Base-by-base conservation (phyloP, 179 eudicot species). In the Vitellaria paradoxa region DNA sequence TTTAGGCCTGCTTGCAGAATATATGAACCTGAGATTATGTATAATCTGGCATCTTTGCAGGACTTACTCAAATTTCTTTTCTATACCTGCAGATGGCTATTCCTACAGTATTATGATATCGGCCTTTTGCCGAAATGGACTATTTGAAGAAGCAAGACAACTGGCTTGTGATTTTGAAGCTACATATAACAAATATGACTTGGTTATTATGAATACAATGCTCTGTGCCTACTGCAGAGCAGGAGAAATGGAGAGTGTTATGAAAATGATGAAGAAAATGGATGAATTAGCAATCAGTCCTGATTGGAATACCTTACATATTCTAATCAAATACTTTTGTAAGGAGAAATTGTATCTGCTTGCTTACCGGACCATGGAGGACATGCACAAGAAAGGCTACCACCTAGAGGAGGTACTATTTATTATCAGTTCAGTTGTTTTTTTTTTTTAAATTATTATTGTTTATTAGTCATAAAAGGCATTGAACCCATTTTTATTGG, bases 171-270 rank as follows among this genome's bases (percentile, higher is more conserved):
- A 87, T 64, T 92, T 88, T 83, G 98, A 89, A 85, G 86, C 87
- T 47, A 80, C 77, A 73, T 82, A 80, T 79, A 80, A 74, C 46
- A 92, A 87, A 73, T 90, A 90, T 82, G 96, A 94, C 73, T 77
- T 92, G 87, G 92, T 91, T 71, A 86, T 92, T 65, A 81, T 88
- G 84, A 94, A 94, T 81, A 84, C 89, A 13, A 83, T 94, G 94
- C 90, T 94, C 53, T 88, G 93, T 84, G 96, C 98, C 78, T 92
- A 92, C 81, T 94, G 98, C 87, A 87, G 96, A 88, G 80, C 89
- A 65, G 91, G 97, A n/a, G 94, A 92, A 83, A 92, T 94, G 94
- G 94, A 94, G 77, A 86, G 85, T 77, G 96, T 94, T 11, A 92
- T 92, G 98, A 89, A 87, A 72, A 83, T 84, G 74, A 78, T 94